Evolutionary conservation across 352 stramenopile genomes (phyloP), one percentile per base, ranked within the genome.

Genomic region (Saprolegnia parasitica): DNA sequence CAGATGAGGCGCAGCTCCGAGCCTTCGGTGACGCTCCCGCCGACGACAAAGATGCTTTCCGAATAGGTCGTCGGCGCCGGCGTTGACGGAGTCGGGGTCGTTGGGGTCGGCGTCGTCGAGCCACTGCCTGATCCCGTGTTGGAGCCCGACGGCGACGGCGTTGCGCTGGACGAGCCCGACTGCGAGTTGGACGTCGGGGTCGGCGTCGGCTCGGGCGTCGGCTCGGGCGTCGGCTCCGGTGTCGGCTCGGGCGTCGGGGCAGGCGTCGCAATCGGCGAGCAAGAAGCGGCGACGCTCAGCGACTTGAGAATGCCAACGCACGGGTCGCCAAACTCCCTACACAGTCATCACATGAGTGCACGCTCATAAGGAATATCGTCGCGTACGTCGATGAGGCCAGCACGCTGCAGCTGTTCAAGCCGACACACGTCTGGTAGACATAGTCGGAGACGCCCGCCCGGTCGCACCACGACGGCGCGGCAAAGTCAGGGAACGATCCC

Each of bases 201-300:
- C 54, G 60, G 32, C 46, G 60, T 52, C 21, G 60, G 60, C 46
- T 56, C 21, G n/a, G 40, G 32, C 15, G 60, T 67, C 21, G 20
- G 10, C 23, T 64, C 21, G 6, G 40, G 15, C 20, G 60, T 18
- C 29, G 60, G 20, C 29, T 45, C 15, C 26, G 60, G 29, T 21
- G 60, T 45, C n/a, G 4, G 11, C 46, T 29, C 18, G 21, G 46
- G 60, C 16, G 58, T 55, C 26, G 58, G 21, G 11, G 13, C 11
- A 37, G 56, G 56, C 32, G 56, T 50, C 21, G 46, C n/a, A 16
- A 1, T 32, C 18, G 60, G 60, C 23, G 60, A 54, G 46, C 46
- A 52, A 18, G 21, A 18, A 52, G 21, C 46, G 18, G 18, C 46
- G 21, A 52, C 21, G 46, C 18, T 52, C 21, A 52, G 21, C 18